phyloP scores from a whole-genome alignment of 2,329 filamentous ascomycete genomes.

The Aspergillus cejpii region DNA sequence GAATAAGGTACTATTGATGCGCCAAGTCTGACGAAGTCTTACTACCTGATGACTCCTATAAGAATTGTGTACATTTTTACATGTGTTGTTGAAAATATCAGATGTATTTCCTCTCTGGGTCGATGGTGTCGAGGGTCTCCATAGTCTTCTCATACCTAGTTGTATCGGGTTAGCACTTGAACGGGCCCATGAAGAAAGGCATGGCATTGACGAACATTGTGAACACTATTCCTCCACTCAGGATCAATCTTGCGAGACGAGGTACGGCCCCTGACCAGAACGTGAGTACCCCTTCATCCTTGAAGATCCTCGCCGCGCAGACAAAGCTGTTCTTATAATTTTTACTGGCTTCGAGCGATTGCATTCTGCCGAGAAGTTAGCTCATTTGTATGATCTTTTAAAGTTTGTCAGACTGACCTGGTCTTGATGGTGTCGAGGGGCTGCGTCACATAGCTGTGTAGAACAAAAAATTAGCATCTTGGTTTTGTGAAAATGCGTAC shows the following conservation, averaged over 20 bases:
- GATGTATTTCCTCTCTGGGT: conserved; percentile 79
- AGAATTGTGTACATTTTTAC: not conserved
- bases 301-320: conserved; percentile 76
- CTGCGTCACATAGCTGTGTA: conserved; percentile 49
- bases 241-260: conserved; percentile 70
- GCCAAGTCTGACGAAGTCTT: no score
- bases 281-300: conserved; percentile 79
- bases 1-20: no score
- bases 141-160: conserved; percentile 84
- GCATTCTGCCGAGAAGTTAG: conserved; percentile 58
- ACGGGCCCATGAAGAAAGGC: not conserved
- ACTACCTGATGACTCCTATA: no score
- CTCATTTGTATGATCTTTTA: not conserved
- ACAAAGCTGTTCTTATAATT: conserved; percentile 82
- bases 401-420: conserved; percentile 35
- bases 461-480: conserved; percentile 9
- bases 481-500: not conserved
- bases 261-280: conserved; percentile 94
- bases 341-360: conserved; percentile 76
- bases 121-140: conserved; percentile 70
- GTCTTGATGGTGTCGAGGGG: conserved; percentile 93
- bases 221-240: conserved; percentile 96
- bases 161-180: conserved; percentile 10
- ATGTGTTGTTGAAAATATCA: conserved; percentile 35
- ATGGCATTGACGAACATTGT: conserved; percentile 61